Conservation (phyloP, 768 basidiomycete species). For the Asterophora parasitica region DNA sequence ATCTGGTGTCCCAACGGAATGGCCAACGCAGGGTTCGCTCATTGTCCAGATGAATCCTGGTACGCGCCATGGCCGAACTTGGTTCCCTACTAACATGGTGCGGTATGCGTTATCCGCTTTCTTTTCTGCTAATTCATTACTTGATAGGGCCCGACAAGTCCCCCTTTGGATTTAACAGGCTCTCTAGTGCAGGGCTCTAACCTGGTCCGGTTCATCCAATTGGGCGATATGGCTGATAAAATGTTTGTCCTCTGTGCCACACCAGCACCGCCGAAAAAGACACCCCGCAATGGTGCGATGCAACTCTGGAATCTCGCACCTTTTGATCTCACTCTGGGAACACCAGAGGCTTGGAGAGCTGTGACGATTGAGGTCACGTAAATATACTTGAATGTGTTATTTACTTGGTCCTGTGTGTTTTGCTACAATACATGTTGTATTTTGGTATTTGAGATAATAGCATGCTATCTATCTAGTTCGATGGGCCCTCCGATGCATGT, state of each 20-base stretch:
- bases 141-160: constrained; percentile 24
- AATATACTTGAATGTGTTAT: neutral
- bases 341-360: neutral
- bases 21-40: constrained; percentile 43
- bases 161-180: constrained; percentile 34
- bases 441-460: neutral
- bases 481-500: neutral
- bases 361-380: constrained; percentile 6
- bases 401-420: neutral
- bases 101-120: constrained; percentile 13
- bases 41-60: constrained; percentile 42
- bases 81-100: constrained; percentile 43
- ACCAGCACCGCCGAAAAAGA: neutral
- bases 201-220: constrained; percentile 45
- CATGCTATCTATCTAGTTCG: neutral
- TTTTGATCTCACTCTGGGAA: neutral
- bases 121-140: neutral
- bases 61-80: constrained; percentile 27
- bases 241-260: constrained; percentile 42
- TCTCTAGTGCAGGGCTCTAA: constrained; percentile 41
- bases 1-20: constrained; percentile 24
- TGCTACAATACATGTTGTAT: neutral
- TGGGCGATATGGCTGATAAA: constrained; percentile 35
- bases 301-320: constrained; percentile 5
- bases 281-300: neutral